Evolutionary conservation across 148 eudicot genomes (phyloP), one percentile per base, ranked within the genome.

Genomic region (Talinum fruticosum): DNA sequence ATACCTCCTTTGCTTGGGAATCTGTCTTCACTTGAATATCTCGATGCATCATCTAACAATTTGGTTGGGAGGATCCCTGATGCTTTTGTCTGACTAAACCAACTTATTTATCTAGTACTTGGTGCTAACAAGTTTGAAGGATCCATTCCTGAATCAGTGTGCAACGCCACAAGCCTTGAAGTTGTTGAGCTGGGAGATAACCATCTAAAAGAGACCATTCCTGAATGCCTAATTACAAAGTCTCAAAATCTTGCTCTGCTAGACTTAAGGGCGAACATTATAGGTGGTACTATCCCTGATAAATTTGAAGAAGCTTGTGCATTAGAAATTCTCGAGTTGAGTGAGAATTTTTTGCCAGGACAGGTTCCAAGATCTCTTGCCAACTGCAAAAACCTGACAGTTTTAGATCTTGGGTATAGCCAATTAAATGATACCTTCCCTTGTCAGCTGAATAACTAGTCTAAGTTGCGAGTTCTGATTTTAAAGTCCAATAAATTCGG

Each of bases 331-430:
- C 68, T 79, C 1, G 32, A 67, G 16, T 70, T 90, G 1, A 84
- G 78, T 38, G 71, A 54, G 1, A 89, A 89, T 66, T 19, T 1
- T 2, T 24, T 91, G 24, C 80, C 69, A 77, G 92, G 97, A 15
- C 10, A 10, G 8, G 44, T 90, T 75, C 91, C 97, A 15, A 24
- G 1, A 44, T 88, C 94, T 26, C 61, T 92, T 65, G 82, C 71
- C 30, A 76, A 89, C 26, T 90, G 97, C 68, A 53, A 5, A 12
- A 38, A 1, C 34, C 33, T 85, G 6, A 78, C 79, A 62, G 84
- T 86, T 23, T 32, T 90, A 59, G 79, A 90, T 76, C 78, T 89
- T 10, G 87, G 89, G 5, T 80, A 83, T 75, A 86, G 89, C 74
- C 62, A 32, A 1, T 72, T 92, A 4, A 51, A 34, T 1, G 92